Evolutionary conservation across 495 filamentous ascomycete species (phyloP).

Genomic region (Penicillium coffeae): DNA sequence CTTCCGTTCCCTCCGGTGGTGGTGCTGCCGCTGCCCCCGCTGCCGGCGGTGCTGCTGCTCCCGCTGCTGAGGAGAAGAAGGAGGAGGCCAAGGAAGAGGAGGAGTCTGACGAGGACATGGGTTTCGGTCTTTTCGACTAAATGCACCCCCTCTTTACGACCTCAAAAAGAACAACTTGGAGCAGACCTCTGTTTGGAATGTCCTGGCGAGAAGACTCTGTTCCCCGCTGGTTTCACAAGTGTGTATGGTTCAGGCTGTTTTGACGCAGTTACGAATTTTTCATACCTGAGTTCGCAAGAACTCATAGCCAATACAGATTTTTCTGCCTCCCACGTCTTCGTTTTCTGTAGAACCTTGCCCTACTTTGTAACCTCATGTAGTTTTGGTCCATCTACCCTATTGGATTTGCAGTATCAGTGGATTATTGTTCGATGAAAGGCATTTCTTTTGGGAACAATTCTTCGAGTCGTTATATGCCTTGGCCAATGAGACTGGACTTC

Average conservation of each 20-base stretch:
- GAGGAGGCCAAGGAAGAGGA: constrained; percentile 63
- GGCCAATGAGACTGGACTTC: no score
- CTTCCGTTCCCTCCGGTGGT: constrained; percentile 93
- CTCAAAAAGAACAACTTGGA: constrained; percentile 31
- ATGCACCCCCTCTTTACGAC: constrained; percentile 19
- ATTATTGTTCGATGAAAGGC: no score
- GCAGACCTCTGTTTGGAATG: constrained; percentile 35
- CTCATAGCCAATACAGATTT: constrained; percentile 44
- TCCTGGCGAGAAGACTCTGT: constrained; percentile 31
- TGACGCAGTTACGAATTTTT: constrained; percentile 43
- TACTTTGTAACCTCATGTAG: no score
- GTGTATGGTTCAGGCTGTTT: constrained; percentile 35
- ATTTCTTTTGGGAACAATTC: no score
- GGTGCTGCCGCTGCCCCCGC: constrained; percentile 60
- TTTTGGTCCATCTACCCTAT: no score
- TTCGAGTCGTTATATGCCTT: no score
- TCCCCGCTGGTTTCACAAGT: constrained; percentile 30
- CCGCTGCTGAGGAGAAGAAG: constrained; percentile 66
- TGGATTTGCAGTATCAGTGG: no score
- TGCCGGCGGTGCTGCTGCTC: constrained; percentile 64
- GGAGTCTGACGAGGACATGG: constrained; percentile 99
- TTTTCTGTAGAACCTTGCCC: constrained; percentile 12
- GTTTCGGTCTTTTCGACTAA: constrained; percentile 99
- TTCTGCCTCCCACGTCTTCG: constrained; percentile 28
- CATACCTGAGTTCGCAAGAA: constrained; percentile 37